phyloP scores from a whole-genome alignment of 495 filamentous ascomycete species.

The Bathelium albidoporum region DNA sequence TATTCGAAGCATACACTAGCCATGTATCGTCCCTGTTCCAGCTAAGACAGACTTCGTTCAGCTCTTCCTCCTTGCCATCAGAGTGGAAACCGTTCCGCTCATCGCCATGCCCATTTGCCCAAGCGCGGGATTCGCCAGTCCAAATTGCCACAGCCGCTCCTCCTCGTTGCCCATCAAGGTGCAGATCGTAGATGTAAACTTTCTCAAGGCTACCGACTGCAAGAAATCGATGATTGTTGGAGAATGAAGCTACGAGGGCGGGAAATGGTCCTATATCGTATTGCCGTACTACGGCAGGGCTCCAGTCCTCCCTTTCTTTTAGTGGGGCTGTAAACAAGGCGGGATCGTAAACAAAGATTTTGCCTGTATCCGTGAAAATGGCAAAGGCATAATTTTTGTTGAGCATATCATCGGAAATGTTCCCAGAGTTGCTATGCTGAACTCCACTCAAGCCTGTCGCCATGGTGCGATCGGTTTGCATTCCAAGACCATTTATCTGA shows the following conservation, averaged over 20 bases:
- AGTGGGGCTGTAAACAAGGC: background rate
- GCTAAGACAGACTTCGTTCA: constrained; percentile 44
- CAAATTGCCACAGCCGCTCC: constrained; percentile 27
- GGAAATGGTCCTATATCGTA: constrained; percentile 4
- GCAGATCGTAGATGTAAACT: constrained; percentile 11
- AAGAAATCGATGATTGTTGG: constrained; percentile 11
- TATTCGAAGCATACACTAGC: constrained; percentile 61
- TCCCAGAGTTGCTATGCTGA: background rate
- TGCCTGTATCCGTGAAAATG: background rate
- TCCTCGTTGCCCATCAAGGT: background rate
- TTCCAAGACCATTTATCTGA: background rate
- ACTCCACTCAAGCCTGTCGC: background rate
- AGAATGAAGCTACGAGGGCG: constrained; percentile 14
- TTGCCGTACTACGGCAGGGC: background rate
- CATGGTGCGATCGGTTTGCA: background rate
- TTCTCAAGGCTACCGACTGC: constrained; percentile 13
- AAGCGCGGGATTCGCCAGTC: constrained; percentile 12
- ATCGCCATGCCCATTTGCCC: constrained; percentile 27
- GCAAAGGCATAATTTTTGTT: background rate
- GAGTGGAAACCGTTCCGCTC: constrained; percentile 27
- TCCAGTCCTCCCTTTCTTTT: background rate
- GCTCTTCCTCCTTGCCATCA: constrained; percentile 34
- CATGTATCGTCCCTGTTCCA: constrained; percentile 72
- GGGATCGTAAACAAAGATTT: background rate
- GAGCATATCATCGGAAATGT: too few species aligned